Evolutionary conservation across 2,329 filamentous ascomycete genomes (phyloP).

Genomic region (Xylariaceae sp.): DNA sequence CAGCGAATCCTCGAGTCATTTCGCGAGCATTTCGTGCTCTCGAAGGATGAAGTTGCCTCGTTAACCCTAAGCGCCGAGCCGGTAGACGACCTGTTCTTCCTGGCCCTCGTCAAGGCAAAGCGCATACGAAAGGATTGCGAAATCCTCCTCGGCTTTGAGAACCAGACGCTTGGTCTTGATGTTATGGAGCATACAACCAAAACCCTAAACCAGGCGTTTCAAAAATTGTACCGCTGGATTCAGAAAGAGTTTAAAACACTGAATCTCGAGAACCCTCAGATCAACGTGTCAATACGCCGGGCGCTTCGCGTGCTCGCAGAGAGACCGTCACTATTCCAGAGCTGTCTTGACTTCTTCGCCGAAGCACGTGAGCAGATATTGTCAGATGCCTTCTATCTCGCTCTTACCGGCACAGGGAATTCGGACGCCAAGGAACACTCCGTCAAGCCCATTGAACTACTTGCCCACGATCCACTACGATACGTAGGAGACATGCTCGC

Average conservation of each 20-base stretch:
- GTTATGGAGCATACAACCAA: slow-evolving; percentile 89
- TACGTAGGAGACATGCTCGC: slow-evolving; percentile 97
- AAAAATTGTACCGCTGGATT: slow-evolving; percentile 94
- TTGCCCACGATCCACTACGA: slow-evolving; percentile 83
- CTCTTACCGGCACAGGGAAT: slow-evolving; percentile 69
- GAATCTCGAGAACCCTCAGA: slow-evolving; percentile 91
- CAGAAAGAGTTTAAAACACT: slow-evolving; percentile 89
- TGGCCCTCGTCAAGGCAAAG: slow-evolving; percentile 72
- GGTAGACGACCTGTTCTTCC: slow-evolving; percentile 82
- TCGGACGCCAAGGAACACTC: slow-evolving; percentile 55
- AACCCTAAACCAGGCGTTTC: slow-evolving; percentile 81
- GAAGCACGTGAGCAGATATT: slow-evolving; percentile 83
- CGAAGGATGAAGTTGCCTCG: slow-evolving; percentile 71
- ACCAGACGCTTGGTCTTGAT: slow-evolving; percentile 81
- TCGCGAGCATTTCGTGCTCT: slow-evolving; percentile 76
- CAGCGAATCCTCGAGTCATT: slow-evolving; percentile 75
- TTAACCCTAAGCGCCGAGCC: slow-evolving; percentile 77
- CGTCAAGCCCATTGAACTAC: slow-evolving; percentile 88
- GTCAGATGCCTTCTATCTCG: slow-evolving; percentile 83
- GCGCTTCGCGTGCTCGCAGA: slow-evolving; percentile 86
- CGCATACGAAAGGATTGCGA: slow-evolving; percentile 86
- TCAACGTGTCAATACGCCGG: slow-evolving; percentile 77
- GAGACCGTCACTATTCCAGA: slow-evolving; percentile 85
- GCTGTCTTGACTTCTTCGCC: slow-evolving; percentile 87
- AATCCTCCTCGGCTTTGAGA: slow-evolving; percentile 81